Evolutionary conservation across 768 basidiomycete species (phyloP), one percentile per base, ranked within the genome.

Genomic region (Lactarius evosmus): DNA sequence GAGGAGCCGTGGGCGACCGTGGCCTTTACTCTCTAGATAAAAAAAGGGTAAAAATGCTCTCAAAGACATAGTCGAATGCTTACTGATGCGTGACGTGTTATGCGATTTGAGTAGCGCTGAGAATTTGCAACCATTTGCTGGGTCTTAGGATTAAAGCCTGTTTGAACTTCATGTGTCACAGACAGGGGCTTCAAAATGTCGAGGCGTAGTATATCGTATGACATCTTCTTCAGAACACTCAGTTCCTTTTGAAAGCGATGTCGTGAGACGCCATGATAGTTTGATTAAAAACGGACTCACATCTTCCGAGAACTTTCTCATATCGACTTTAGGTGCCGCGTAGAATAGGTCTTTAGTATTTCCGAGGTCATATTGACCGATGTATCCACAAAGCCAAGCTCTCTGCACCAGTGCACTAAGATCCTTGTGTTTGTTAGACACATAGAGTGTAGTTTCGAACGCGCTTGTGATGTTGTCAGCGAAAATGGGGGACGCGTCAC

Each of bases 321-420:
- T 83, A 66, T 85, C 74, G 27, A 86, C 80, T 63, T 72, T 75
- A 2, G 66, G 67, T 1, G 80, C 80, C 25, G 76, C 76, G 0
- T 72, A 75, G 61, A 84, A 80, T 4, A 74, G 72, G 58, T 74
- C 77, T 49, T 74, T 75, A 25, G 80, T 14, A 4, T 32, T 38
- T 14, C 40, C 61, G 7, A 79, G 78, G 7, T 74, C 74, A 59
- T 78, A 76, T 1, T 67, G 72, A 2, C 78, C 71, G 7, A 86
- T 63, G 60, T 79, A 82, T 32, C 46, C 58, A 5, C 70, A 69
- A 0, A 74, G 61, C 75, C 75, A 76, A 1, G 75, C 75, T 16
- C 69, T 69, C 25, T 71, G 67, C 7, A 67, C 72, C 40, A 72
- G 11, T 12, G 55, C 33, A 16, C 53, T 61, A 33, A 68, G 34